Percentiles rank a stretch among this genome's conserved stretches.
Conservation (phyloP, 352 stramenopile genomes). For the Stephanocyclus meneghinianus region DNA sequence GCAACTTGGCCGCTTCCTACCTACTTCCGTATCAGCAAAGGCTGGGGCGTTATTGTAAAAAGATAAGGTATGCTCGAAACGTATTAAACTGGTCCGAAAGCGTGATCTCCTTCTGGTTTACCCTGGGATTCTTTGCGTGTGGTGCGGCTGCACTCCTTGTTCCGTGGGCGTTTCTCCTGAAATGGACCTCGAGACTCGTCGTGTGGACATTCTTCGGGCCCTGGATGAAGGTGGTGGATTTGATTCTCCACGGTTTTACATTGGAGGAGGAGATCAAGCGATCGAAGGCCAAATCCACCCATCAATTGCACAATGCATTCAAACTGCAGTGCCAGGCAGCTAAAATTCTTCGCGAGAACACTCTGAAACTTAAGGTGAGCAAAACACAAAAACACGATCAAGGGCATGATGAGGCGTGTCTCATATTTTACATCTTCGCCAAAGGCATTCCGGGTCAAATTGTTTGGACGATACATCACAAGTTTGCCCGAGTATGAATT, state of each 20-base stretch:
- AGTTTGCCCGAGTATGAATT: conserved; percentile 67
- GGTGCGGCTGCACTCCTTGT: conserved; percentile 58
- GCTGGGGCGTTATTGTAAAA: conserved; percentile 45
- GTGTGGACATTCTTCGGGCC: conserved; percentile 56
- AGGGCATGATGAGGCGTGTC: background rate
- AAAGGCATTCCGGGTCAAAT: conserved; percentile 60
- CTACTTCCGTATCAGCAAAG: conserved; percentile 7
- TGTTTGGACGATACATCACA: conserved; percentile 71
- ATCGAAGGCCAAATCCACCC: conserved; percentile 37
- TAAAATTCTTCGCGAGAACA: conserved; percentile 64
- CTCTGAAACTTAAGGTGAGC: conserved; percentile 49
- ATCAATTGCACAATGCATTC: conserved; percentile 50
- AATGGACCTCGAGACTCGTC: conserved; percentile 44
- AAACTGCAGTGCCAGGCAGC: conserved; percentile 47
- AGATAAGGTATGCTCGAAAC: conserved; percentile 29
- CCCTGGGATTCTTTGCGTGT: conserved; percentile 50
- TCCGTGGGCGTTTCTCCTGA: conserved; percentile 71
- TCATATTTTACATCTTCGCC: background rate
- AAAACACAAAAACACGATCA: background rate
- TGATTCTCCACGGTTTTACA: conserved; percentile 39
- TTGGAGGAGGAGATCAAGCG: conserved; percentile 35
- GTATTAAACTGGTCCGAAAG: conserved; percentile 21
- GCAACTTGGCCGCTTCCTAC: conserved; percentile 37
- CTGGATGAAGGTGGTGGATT: conserved; percentile 70
- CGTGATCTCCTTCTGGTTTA: conserved; percentile 58